Evolutionary conservation across 2,329 filamentous ascomycete species (phyloP).

Genomic region (Xylariaceae sp.): DNA sequence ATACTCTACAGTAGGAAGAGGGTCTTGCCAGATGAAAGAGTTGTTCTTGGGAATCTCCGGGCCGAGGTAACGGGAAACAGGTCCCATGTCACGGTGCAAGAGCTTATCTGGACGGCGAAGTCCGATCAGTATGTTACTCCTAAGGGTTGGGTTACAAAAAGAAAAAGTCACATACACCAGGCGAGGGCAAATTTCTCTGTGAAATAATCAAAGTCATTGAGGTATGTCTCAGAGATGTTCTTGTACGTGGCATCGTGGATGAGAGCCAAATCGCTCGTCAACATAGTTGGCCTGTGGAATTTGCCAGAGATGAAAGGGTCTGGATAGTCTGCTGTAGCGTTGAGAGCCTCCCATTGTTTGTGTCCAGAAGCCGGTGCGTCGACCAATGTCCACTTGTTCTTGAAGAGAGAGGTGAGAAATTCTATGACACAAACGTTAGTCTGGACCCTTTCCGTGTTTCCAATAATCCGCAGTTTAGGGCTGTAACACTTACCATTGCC

Average conservation of each 20-base stretch:
- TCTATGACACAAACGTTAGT: slow-evolving; percentile 21
- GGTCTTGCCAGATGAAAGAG: slow-evolving; percentile 66
- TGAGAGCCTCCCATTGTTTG: slow-evolving; percentile 72
- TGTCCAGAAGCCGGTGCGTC: slow-evolving; percentile 68
- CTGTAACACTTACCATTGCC: slow-evolving; percentile 44
- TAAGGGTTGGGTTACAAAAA: not conserved
- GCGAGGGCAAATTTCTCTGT: slow-evolving; percentile 66
- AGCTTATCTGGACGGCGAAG: slow-evolving; percentile 51
- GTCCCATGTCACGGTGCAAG: slow-evolving; percentile 74
- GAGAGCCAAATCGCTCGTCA: slow-evolving; percentile 70
- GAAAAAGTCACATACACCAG: slow-evolving; percentile 55
- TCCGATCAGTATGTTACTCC: not conserved
- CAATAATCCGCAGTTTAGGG: not conserved
- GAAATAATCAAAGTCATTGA: slow-evolving; percentile 64
- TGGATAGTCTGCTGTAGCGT: slow-evolving; percentile 61
- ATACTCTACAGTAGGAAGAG: slow-evolving; percentile 56
- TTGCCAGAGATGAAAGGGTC: slow-evolving; percentile 65
- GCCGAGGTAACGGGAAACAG: slow-evolving; percentile 65
- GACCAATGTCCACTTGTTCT: slow-evolving; percentile 71
- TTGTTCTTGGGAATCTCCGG: slow-evolving; percentile 68
- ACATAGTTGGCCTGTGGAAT: slow-evolving; percentile 70
- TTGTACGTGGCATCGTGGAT: slow-evolving; percentile 67
- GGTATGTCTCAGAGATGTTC: slow-evolving; percentile 69
- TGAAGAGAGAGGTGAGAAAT: slow-evolving; percentile 72
- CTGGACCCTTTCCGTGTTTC: not conserved